Evolutionary conservation across 1,284 basidiomycete genomes (phyloP), one percentile per base, ranked within the genome.

Genomic region (Marasmius tenuissimus): DNA sequence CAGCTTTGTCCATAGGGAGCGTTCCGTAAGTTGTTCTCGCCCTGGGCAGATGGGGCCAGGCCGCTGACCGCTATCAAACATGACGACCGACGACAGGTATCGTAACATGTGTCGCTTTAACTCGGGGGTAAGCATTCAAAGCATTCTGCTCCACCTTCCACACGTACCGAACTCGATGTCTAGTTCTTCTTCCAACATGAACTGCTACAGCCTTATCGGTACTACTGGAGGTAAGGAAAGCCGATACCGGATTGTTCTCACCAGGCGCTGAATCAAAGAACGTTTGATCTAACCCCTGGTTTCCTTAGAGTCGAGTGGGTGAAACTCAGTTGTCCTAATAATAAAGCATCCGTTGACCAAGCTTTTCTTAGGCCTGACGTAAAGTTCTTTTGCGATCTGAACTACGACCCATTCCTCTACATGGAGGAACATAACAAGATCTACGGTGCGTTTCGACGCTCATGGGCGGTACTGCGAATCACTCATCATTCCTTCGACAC

Each of bases 21-120:
- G 78, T 85, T 18, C 76, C 83, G 81, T 86, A 68, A 66, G 83
- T 80, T 18, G 47, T 61, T 48, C 27, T 50, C n/a, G 0, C 55
- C 10, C 49, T 40, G 12, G 8, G 33, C 33, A 20, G 27, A 8
- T n/a, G 40, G 50, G 22, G 42, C 51, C 42, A 38, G 42, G 37
- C 27, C 27, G 27, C 22, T 51, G 10, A 58, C 48, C 34, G 39
- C 53, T 20, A 61, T 47, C 20, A 16, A 47, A 18, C n/a, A n/a
- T 20, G 8, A 47, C 50, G 59, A 51, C 27, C 49, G 42, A 57
- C 55, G 38, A 58, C 67, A 85, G 82, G n/a, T 89, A 89, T 67
- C 80, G 86, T 33, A 88, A 89, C 63, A 87, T 93, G 91, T 94
- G 92, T 72, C 84, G 93, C 51, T 96, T 91, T 76, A 91, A 94